Conservation (phyloP, 2,329 filamentous ascomycete species). For the Decorospora gaudefroyi region DNA sequence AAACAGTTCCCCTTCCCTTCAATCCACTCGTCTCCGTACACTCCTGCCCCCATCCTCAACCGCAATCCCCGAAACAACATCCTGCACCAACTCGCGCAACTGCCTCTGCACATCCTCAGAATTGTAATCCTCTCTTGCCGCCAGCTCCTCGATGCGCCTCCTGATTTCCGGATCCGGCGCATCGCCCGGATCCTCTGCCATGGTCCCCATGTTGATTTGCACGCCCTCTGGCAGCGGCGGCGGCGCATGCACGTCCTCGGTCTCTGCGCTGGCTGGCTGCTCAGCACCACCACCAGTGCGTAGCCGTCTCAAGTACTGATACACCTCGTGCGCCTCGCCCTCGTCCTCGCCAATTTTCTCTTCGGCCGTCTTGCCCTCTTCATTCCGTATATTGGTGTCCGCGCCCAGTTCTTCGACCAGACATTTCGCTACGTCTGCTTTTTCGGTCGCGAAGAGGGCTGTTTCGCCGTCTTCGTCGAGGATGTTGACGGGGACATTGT, state of each 20-base stretch:
- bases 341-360: constrained; percentile 79
- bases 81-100: constrained; percentile 76
- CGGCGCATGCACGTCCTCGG: constrained; percentile 48
- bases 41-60: constrained; percentile 63
- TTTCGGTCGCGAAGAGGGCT: constrained; percentile 91
- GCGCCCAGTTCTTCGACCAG: constrained; percentile 82
- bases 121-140: constrained; percentile 80
- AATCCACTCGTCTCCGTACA: constrained; percentile 46
- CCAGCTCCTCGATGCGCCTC: constrained; percentile 84
- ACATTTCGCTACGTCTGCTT: constrained; percentile 72
- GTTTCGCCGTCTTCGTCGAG: constrained; percentile 92
- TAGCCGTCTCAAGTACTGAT: constrained; percentile 64
- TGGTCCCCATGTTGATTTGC: constrained; percentile 74
- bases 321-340: constrained; percentile 75
- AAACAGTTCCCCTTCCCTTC: constrained; percentile 25
- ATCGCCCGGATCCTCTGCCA: constrained; percentile 59
- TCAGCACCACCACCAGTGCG: constrained; percentile 36
- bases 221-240: constrained; percentile 76
- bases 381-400: constrained; percentile 67
- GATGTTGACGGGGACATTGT: constrained; percentile 77
- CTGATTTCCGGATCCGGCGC: constrained; percentile 82
- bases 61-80: constrained; percentile 72
- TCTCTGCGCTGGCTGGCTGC: constrained; percentile 30
- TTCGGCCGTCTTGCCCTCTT: constrained; percentile 76
- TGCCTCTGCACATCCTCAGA: constrained; percentile 78